phyloP scores from a whole-genome alignment of 306 rosid species.

The Lathyrus sativus region DNA sequence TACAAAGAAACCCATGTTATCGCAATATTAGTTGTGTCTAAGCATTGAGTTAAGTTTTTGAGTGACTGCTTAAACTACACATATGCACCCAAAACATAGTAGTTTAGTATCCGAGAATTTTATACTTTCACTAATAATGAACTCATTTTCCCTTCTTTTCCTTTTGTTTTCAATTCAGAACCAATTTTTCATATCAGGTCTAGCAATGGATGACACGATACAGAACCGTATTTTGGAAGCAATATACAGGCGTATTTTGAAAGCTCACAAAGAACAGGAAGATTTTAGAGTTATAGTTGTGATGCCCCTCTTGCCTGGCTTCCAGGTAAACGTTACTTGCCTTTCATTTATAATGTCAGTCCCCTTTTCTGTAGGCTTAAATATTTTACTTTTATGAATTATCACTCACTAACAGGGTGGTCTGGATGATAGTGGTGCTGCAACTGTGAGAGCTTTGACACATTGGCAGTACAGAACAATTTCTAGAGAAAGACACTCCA shows the following conservation, averaged over 20 bases:
- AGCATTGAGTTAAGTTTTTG: slow-evolving; percentile 10
- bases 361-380: slow-evolving; percentile 23
- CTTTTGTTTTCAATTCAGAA: slow-evolving; percentile 59
- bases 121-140: slow-evolving; percentile 25
- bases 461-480: slow-evolving; percentile 99
- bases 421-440: slow-evolving; percentile 93
- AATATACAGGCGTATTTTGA: slow-evolving; percentile 74
- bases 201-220: slow-evolving; percentile 69
- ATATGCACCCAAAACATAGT: slow-evolving; percentile 21
- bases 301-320: slow-evolving; percentile 95
- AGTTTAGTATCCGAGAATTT: not conserved
- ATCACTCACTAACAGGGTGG: slow-evolving; percentile 71
- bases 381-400: slow-evolving; percentile 14
- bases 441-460: slow-evolving; percentile 96
- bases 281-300: slow-evolving; percentile 83
- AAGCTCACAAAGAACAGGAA: slow-evolving; percentile 78
- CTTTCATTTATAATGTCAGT: slow-evolving; percentile 7
- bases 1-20: slow-evolving; percentile 1
- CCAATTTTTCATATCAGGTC: slow-evolving; percentile 97
- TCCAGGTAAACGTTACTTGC: slow-evolving; percentile 62
- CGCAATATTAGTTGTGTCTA: slow-evolving; percentile 17
- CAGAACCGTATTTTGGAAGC: slow-evolving; percentile 89
- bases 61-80: slow-evolving; percentile 22
- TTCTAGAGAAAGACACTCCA: slow-evolving; percentile 75
- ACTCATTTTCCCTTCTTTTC: slow-evolving; percentile 18